phyloP scores from a whole-genome alignment of 2,329 filamentous ascomycete genomes.

The Lachnellula arida region DNA sequence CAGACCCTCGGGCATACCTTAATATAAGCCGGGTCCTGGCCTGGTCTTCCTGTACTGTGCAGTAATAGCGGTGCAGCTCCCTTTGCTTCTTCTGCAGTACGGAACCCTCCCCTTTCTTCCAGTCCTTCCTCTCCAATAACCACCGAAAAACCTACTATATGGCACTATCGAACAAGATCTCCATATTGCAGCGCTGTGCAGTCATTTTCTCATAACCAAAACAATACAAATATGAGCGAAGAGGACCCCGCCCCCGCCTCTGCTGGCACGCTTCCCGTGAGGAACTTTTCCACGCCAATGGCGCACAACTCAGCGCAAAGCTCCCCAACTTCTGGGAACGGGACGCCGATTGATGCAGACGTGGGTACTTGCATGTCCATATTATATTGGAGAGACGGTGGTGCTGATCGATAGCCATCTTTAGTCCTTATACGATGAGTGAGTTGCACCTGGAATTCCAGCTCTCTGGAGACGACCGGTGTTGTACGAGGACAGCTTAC shows the following conservation, averaged over 20 bases:
- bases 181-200: too few relatives aligned
- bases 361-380: slow-evolving; percentile 9
- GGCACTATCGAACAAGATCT: too few relatives aligned
- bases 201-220: too few relatives aligned
- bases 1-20: not conserved
- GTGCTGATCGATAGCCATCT: too few relatives aligned
- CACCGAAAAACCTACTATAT: too few relatives aligned
- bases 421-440: slow-evolving; percentile 19
- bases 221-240: not conserved
- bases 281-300: not conserved
- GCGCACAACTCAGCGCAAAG: not conserved
- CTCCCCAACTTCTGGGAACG: slow-evolving; percentile 4
- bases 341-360: slow-evolving; percentile 23
- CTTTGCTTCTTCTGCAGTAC: too few relatives aligned
- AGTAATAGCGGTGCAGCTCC: too few relatives aligned
- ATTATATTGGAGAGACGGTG: not conserved
- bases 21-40: not conserved
- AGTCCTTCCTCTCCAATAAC: too few relatives aligned
- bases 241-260: not conserved
- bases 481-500: not conserved
- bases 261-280: not conserved
- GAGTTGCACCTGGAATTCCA: slow-evolving; percentile 9
- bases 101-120: too few relatives aligned
- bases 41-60: too few relatives aligned
- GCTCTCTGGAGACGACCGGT: slow-evolving; percentile 16